Conservation (phyloP, 345 rosid species). For the Pistacia atlantica region DNA sequence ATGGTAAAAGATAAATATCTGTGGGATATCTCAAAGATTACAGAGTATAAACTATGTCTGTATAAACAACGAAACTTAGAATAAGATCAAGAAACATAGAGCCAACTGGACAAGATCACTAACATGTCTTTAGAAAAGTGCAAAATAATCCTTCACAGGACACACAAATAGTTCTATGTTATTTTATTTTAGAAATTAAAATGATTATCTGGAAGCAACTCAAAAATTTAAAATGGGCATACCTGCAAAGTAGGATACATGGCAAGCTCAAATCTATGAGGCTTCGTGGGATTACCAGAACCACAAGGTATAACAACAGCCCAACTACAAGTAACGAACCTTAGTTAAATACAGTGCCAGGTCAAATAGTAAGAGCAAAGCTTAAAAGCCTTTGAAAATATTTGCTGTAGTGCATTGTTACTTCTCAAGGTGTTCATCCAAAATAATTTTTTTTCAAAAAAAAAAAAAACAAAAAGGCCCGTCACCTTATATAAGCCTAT, state of each 20-base stretch:
- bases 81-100: constrained; percentile 2
- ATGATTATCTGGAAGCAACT: constrained; percentile 12
- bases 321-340: constrained; percentile 44
- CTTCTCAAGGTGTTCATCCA: too few species aligned
- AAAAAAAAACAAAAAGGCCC: too few species aligned
- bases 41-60: not conserved
- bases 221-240: not conserved
- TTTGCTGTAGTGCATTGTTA: too few species aligned
- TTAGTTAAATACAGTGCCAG: constrained; percentile 7
- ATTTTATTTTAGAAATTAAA: not conserved
- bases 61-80: not conserved
- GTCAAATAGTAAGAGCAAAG: not conserved
- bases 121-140: not conserved
- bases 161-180: not conserved
- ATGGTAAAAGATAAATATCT: not conserved
- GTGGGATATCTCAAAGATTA: not conserved
- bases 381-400: constrained; percentile 8
- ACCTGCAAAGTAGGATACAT: constrained; percentile 50
- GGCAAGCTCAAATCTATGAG: constrained; percentile 51
- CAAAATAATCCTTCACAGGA: not conserved
- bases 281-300: constrained; percentile 37
- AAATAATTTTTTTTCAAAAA: too few species aligned
- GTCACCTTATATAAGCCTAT: not conserved
- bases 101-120: not conserved
- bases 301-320: constrained; percentile 50